Conservation (phyloP, 305 asterid species). For the Ilex paraguariensis region DNA sequence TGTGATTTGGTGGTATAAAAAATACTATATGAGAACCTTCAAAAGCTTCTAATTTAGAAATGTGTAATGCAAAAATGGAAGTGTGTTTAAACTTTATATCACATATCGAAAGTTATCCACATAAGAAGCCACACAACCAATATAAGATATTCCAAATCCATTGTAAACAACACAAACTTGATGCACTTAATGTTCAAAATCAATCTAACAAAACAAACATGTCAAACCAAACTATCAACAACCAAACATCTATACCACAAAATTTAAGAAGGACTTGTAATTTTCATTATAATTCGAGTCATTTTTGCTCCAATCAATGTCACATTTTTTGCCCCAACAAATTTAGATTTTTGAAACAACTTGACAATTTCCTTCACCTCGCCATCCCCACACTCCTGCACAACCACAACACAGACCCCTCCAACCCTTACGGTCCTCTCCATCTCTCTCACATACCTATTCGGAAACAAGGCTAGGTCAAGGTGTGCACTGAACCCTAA, state of each 20-base stretch:
- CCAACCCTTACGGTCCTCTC: constrained; percentile 78
- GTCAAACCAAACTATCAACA: too few relatives aligned
- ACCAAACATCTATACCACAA: background rate
- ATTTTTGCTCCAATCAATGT: constrained; percentile 56
- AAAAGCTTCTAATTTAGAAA: too few relatives aligned
- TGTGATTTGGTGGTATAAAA: too few relatives aligned
- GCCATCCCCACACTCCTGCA: constrained; percentile 63
- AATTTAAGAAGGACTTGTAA: constrained; percentile 5
- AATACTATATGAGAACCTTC: too few relatives aligned
- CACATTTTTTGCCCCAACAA: constrained; percentile 51
- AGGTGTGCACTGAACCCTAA: constrained; percentile 62
- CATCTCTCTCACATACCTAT: constrained; percentile 62
- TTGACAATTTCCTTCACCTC: constrained; percentile 52
- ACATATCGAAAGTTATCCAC: too few relatives aligned
- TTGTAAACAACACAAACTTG: too few relatives aligned
- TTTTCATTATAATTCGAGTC: constrained; percentile 60
- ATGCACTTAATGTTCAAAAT: too few relatives aligned
- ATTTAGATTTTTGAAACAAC: constrained; percentile 57
- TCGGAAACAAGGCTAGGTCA: constrained; percentile 71
- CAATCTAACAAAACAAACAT: too few relatives aligned
- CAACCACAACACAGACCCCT: constrained; percentile 77
- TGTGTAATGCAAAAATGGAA: too few relatives aligned
- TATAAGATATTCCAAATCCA: too few relatives aligned
- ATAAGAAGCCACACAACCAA: too few relatives aligned
- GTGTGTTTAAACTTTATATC: too few relatives aligned